Conservation (phyloP, 179 eudicot species). For the Drosera spatulata region DNA sequence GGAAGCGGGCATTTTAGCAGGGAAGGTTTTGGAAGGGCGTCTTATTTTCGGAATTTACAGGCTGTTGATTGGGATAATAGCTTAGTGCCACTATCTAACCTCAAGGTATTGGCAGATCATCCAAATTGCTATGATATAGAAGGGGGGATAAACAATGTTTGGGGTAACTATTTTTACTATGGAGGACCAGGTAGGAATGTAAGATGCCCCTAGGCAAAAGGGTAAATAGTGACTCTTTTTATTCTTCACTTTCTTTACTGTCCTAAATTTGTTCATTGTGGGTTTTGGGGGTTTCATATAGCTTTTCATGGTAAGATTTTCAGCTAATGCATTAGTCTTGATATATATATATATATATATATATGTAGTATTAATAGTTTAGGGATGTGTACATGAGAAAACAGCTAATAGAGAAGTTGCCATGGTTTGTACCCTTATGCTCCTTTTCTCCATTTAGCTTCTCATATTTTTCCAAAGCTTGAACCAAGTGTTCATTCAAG, state of each 20-base stretch:
- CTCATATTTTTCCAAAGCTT: not conserved
- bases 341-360: not conserved
- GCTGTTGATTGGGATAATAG: conserved; percentile 61
- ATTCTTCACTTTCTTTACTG: not conserved
- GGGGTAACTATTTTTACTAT: conserved; percentile 68
- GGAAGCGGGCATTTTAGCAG: conserved; percentile 64
- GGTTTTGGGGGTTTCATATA: conserved; percentile 21
- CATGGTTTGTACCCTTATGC: not conserved
- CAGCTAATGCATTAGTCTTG: not conserved
- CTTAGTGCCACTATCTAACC: conserved; percentile 35
- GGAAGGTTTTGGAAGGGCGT: conserved; percentile 52
- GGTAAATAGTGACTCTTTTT: not conserved
- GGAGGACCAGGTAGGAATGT: conserved; percentile 65
- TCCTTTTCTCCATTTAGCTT: conserved; percentile 4
- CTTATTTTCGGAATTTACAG: conserved; percentile 52
- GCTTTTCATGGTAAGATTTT: conserved; percentile 4
- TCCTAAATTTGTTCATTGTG: not conserved
- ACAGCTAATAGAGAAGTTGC: not conserved
- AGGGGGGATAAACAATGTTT: conserved; percentile 45
- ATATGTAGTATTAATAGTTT: no score
- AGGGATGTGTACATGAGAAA: no score
- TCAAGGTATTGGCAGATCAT: conserved; percentile 55
- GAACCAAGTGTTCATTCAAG: no score
- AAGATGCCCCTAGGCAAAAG: conserved; percentile 25
- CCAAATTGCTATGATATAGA: conserved; percentile 57